Evolutionary conservation across 495 filamentous ascomycete genomes (phyloP), one percentile per base, ranked within the genome.

Genomic region (Trichocladium antarcticum): DNA sequence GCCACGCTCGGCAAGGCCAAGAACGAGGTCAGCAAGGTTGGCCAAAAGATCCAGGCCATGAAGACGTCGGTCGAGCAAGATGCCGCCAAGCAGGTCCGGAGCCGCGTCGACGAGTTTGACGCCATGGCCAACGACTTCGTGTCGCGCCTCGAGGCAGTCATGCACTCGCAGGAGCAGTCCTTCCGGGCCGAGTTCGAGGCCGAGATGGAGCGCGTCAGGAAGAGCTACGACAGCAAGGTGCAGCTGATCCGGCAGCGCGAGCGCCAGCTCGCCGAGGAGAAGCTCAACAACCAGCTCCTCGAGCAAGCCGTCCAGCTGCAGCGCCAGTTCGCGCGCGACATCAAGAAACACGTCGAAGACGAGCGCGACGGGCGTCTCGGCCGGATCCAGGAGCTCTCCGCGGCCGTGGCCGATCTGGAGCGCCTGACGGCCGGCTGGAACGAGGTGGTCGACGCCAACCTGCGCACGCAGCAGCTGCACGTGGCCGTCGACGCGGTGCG

Each of bases 401-500:
- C 74, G 20, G 79, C 79, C 31, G 82, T 98, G 37, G 71, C 69
- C 19, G 84, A 92, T 50, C 79, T 98, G 2, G 88, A 95, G 68
- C 77, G 81, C 56, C 78, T 97, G 32, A 92, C 87, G 10, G 73
- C 78, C 10, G 80, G 83, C 51, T 95, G 85, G 86, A 87, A 84
- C 63, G 75, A 81, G 6, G 85, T 97, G 19, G 80, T 98, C 21
- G 87, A 95, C 60, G 71, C 75, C 41, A 95, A 89, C 68, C 78
- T 97, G 46, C 83, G 83, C 67, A 96, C 93, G 5, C 92, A 98
- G 68, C 86, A 96, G 63, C 79, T 96, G 14, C 85, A 92, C 61
- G 87, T 96, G 34, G 92, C 92, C 4, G 84, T 97, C 22, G 93
- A 98, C 56, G 87, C 90, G 32, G 87, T 98, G 6, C 83, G 86